These are phyloP conservation scores for Neospermospora avenae DNA, from an alignment of 2,329 filamentous ascomycete species.

Conservation along the genomic window DNA sequence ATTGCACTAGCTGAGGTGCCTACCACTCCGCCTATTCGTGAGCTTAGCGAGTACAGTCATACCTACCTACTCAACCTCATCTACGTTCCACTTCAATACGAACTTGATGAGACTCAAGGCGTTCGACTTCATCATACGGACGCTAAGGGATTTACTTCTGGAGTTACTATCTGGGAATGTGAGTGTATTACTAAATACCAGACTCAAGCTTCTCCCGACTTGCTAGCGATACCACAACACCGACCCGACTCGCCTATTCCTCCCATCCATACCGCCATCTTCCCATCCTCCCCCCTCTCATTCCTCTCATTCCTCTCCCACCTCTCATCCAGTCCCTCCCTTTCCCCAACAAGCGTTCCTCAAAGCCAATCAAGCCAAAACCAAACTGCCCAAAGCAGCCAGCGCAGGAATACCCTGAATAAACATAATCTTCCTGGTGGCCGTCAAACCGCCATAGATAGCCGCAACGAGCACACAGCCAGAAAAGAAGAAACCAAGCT, in stretches of 20 bases:
- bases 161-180: too few species aligned
- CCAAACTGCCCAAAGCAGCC: conserved; percentile 32
- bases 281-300: neutral
- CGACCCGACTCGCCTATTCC: neutral
- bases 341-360: neutral
- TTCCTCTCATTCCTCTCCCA: neutral
- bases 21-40: too few species aligned
- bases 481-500: conserved; percentile 48
- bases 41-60: too few species aligned
- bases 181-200: too few species aligned
- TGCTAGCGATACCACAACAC: neutral
- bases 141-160: too few species aligned
- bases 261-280: neutral
- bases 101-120: too few species aligned
- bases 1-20: too few species aligned
- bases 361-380: conserved; percentile 10
- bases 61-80: too few species aligned
- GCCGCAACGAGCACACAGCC: conserved; percentile 45
- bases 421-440: conserved; percentile 41
- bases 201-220: too few species aligned
- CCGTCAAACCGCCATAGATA: conserved; percentile 43
- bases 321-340: neutral
- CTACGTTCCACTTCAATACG: too few species aligned
- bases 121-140: too few species aligned
- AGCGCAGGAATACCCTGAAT: conserved; percentile 42